A percentile compares a stretch with the other conserved stretches of the same genome.
phyloP scores from a whole-genome alignment of 192 early-diverging fungal genomes.

The Mortierella alpina region DNA sequence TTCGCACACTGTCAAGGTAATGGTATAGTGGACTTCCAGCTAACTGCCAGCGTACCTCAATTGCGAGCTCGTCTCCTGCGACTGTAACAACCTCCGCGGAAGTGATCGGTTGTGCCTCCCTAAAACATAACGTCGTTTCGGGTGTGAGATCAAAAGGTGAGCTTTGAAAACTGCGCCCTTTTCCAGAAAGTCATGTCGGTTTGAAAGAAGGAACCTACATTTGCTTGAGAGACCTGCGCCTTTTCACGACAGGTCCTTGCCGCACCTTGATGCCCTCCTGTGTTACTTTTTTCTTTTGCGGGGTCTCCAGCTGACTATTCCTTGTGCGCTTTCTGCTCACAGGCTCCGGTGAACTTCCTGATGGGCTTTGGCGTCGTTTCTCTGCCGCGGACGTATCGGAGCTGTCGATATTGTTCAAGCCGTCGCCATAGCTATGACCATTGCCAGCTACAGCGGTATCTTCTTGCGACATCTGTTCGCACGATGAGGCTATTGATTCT shows the following conservation, averaged over 20 bases:
- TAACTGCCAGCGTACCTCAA: constrained; percentile 14
- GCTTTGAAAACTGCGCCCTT: no score
- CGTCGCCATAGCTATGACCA: no score
- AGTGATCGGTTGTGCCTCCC: neutral
- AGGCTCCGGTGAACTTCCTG: constrained; percentile 2
- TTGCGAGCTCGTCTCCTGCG: constrained; percentile 21
- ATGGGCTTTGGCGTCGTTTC: neutral
- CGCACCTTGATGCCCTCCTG: constrained; percentile 3
- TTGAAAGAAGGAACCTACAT: constrained; percentile 2
- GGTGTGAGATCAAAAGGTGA: no score
- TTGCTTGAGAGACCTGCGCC: constrained; percentile 6
- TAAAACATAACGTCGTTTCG: neutral
- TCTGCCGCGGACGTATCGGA: constrained; percentile 6
- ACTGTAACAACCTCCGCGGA: constrained; percentile 2
- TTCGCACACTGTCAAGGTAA: neutral
- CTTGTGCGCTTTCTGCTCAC: constrained; percentile 22
- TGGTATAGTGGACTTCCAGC: neutral
- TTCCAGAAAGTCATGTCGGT: no score
- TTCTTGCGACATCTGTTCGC: neutral
- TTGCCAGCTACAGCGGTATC: no score
- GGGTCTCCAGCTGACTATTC: constrained; percentile 3
- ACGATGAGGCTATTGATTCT: neutral
- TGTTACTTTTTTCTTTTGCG: constrained; percentile 23
- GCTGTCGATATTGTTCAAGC: no score
- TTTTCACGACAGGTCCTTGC: neutral